Percentiles rank a stretch among this genome's conserved stretches.
phyloP scores from a whole-genome alignment of 139 green algal species.

The Klebsormidium nitens region DNA sequence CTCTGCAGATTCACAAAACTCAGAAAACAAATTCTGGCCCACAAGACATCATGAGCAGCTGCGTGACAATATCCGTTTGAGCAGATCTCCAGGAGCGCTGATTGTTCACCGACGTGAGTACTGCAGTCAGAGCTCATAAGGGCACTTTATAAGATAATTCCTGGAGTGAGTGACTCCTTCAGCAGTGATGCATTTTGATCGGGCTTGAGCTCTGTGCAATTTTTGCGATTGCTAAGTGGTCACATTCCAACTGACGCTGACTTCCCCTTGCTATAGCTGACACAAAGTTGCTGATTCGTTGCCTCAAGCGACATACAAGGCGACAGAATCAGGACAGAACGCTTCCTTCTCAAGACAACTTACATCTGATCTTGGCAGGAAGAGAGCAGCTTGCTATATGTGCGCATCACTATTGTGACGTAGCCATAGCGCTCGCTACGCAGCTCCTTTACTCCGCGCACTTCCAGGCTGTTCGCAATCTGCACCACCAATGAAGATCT shows the following conservation, averaged over 20 bases:
- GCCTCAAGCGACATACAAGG: neutral
- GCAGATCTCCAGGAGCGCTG: too few relatives aligned
- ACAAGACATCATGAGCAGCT: neutral
- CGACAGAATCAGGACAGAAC: neutral
- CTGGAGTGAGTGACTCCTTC: too few relatives aligned
- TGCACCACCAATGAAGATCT: conserved; percentile 9
- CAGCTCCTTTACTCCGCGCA: conserved; percentile 7
- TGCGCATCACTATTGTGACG: conserved; percentile 7
- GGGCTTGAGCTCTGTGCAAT: too few relatives aligned
- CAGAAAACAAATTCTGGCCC: neutral
- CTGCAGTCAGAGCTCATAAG: neutral
- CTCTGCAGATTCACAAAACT: too few relatives aligned
- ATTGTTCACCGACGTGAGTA: too few relatives aligned
- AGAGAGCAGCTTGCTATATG: conserved; percentile 20
- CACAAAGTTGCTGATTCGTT: neutral
- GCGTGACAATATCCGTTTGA: too few relatives aligned
- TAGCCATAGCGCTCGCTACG: neutral
- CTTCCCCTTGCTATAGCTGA: neutral
- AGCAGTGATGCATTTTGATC: too few relatives aligned
- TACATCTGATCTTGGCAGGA: conserved; percentile 20
- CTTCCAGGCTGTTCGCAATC: conserved; percentile 25
- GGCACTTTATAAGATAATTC: too few relatives aligned
- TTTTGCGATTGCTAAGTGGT: too few relatives aligned
- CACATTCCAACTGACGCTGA: too few relatives aligned
- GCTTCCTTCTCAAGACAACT: neutral